These are phyloP conservation scores for Penicillium sp. DNA, from an alignment of 2,329 filamentous ascomycete genomes.

Conservation along the genomic window DNA sequence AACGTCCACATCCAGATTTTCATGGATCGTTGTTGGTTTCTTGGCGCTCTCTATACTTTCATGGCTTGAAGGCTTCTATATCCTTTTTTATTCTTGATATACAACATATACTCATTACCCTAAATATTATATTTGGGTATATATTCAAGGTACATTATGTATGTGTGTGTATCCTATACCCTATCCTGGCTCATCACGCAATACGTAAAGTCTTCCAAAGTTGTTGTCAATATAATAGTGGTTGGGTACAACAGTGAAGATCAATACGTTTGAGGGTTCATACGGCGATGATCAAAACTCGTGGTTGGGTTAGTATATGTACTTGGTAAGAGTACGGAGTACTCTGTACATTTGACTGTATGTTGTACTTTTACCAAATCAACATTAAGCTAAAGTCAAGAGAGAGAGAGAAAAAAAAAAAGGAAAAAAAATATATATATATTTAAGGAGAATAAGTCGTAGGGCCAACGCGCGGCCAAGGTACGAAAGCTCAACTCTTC, in stretches of 20 bases:
- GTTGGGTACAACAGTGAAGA: background rate
- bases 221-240: background rate
- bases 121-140: background rate
- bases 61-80: slow-evolving; percentile 10
- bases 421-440: background rate
- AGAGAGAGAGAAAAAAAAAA: background rate
- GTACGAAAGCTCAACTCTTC: slow-evolving; percentile 3
- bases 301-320: background rate
- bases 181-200: background rate
- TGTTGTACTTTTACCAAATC: background rate
- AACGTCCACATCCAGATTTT: slow-evolving; percentile 9
- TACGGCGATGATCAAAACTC: slow-evolving; percentile 1
- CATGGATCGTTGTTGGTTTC: slow-evolving; percentile 5
- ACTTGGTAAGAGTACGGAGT: background rate
- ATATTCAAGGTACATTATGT: background rate
- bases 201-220: background rate
- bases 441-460: background rate
- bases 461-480: slow-evolving; percentile 9
- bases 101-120: background rate
- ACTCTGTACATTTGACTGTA: background rate
- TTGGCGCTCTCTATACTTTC: slow-evolving; percentile 5
- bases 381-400: background rate
- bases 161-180: too few species aligned
- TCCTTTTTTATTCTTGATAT: background rate
- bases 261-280: background rate